Evolutionary conservation across 2,329 filamentous ascomycete genomes (phyloP), one percentile per base, ranked within the genome.

Genomic region (Arthrobotrys iridis): DNA sequence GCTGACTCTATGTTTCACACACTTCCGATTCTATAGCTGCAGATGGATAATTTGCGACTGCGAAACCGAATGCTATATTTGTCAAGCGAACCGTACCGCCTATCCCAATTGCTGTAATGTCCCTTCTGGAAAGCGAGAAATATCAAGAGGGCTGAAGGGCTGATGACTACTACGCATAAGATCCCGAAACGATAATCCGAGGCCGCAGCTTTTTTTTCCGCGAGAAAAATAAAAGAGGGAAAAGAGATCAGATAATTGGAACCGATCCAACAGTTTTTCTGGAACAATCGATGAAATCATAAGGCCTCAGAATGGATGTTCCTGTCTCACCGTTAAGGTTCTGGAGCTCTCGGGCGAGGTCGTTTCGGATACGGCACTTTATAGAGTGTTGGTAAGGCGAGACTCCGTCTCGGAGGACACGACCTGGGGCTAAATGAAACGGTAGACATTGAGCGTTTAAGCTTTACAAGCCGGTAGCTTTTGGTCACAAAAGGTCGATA

Each of bases 31-130:
- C 24, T 43, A 28, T 55, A 66, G 62, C 60, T 59, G 35, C 24
- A 75, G 63, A 75, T 71, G 62, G 50, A 62, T 52, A 67, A 74
- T 67, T 74, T 67, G 70, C 70, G 70, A 74, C 41, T 73, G 68
- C 60, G 63, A 74, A 55, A 20, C 20, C 48, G 50, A 40, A 45
- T 64, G 40, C 63, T 75, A 68, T 63, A 64, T 75, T 75, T 75
- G 63, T 75, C 71, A 67, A 63, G 57, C 63, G 70, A 75, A 35
- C 13, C 8, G 24, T 67, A 26, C 63, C 55, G 24, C 60, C 66
- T 72, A 40, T 58, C 28, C 48, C 55, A n/a, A 22, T 33, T 55
- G 55, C 33, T 11, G 55, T 40, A 59, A 55, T 33, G n/a, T 1
- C 8, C 50, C 45, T 20, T 58, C 43, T 52, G 45, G 50, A 50